Evolutionary conservation across 2,329 filamentous ascomycete species (phyloP), one percentile per base, ranked within the genome.

Genomic region (Mycosphaerella sp.): DNA sequence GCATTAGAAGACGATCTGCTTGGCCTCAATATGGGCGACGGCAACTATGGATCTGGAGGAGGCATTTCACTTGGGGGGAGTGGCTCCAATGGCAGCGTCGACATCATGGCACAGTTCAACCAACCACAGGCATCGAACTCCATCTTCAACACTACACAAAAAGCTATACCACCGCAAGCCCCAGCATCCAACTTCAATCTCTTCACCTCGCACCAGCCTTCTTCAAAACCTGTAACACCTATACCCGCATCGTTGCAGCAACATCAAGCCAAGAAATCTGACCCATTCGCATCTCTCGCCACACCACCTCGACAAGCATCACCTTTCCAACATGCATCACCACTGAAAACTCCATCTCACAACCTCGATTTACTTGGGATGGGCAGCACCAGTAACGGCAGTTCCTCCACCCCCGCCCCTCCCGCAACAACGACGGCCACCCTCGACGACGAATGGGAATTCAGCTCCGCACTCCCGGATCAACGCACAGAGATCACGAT

Each of bases 1-100:
- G 84, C 86, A 12, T 70, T 97, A 17, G 90, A 96, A 65, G 90
- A 94, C 66, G 93, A 98, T 65, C 75, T 98, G 6, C 76, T 98
- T 4, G 93, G 93, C 0, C 73, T 98, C 39, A 94, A 89, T 36
- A 80, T 98, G 63, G 82, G 82, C 43, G 84, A 86, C 52, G 76
- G 78, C 43, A 77, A 71, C 50, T 91, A 83, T 64, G 84, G 86
- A 10, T 81, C 87, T 63, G 81, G 83, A 5, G 90, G 91, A 41
- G 85, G 85, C 44, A 95, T 97, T 58, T 84, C 89, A 3, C 77
- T 97, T 14, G 90, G 89, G 5, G 54, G 50, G 10, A 25, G 21
- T 25, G 45, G 53, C 21, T 49, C 57, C 3, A 55, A 52, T 27
- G 58, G 60, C 34, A 62, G 52, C 9, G 57, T 58, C 39, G 59